A percentile compares a stretch with the other conserved stretches of the same genome.
These are phyloP conservation scores for Diaporthe nobilis DNA, from an alignment of 2,329 filamentous ascomycete genomes.

Conservation along the genomic window DNA sequence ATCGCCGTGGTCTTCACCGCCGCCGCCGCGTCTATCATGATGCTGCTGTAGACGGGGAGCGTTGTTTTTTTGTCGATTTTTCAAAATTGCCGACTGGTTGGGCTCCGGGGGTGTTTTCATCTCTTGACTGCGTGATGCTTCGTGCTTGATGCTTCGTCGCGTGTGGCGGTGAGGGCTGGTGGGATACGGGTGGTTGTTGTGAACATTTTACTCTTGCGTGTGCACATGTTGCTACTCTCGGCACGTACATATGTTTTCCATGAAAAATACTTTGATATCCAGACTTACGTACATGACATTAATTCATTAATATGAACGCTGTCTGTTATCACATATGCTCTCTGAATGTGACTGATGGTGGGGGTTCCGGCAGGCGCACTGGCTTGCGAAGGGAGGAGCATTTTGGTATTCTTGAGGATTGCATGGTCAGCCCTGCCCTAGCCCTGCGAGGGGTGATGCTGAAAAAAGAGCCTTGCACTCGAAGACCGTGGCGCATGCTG, in stretches of 20 bases:
- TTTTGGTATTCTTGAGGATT: not conserved
- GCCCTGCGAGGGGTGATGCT: not conserved
- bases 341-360: not conserved
- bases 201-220: not conserved
- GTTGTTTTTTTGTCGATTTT: not conserved
- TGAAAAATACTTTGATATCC: conserved; percentile 28
- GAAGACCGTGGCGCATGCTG: not conserved
- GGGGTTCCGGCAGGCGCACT: no score
- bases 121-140: conserved; percentile 18
- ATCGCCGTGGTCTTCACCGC: conserved; percentile 30
- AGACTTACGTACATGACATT: conserved; percentile 34
- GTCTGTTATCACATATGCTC: conserved; percentile 3
- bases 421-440: not conserved
- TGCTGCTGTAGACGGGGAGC: conserved; percentile 36
- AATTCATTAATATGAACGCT: conserved; percentile 33
- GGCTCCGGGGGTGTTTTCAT: not conserved
- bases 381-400: not conserved
- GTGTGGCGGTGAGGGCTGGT: not conserved
- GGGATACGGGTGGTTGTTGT: not conserved
- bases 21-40: conserved; percentile 29
- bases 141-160: conserved; percentile 23
- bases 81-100: not conserved
- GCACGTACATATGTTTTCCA: conserved; percentile 25
- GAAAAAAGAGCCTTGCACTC: not conserved
- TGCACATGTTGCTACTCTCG: conserved; percentile 11